Conservation (phyloP, 1,284 basidiomycete species). For the Chalciporus sp. region DNA sequence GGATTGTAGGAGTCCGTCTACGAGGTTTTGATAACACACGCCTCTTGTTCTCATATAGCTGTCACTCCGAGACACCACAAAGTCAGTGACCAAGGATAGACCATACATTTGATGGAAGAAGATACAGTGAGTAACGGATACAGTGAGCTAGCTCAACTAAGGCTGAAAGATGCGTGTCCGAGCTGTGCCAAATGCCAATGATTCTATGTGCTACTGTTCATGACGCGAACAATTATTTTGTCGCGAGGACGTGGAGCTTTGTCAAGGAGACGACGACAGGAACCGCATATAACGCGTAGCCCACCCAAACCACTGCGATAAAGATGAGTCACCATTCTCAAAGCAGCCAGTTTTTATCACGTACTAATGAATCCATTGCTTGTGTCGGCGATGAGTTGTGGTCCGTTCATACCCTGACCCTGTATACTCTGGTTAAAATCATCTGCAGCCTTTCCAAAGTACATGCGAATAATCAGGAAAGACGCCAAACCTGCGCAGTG, state of each 20-base stretch:
- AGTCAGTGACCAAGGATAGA: no score
- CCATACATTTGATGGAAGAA: neutral
- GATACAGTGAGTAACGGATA: conserved; percentile 8
- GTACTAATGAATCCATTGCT: conserved; percentile 77
- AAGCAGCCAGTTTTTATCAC: conserved; percentile 33
- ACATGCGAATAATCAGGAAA: conserved; percentile 75
- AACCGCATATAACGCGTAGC: conserved; percentile 71
- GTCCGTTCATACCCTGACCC: conserved; percentile 51
- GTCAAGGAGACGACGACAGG: conserved; percentile 69
- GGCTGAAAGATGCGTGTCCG: conserved; percentile 4
- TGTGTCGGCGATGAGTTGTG: conserved; percentile 61
- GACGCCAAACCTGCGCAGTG: conserved; percentile 57
- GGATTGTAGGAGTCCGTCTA: no score
- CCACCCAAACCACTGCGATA: conserved; percentile 70
- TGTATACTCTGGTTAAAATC: conserved; percentile 72
- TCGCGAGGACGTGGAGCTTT: conserved; percentile 63
- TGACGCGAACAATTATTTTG: conserved; percentile 35
- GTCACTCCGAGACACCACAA: no score
- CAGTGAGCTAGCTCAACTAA: neutral
- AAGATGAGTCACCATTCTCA: conserved; percentile 9
- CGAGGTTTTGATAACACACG: no score
- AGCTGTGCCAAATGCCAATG: neutral
- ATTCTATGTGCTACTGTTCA: neutral
- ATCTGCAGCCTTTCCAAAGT: conserved; percentile 76
- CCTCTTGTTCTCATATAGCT: no score